These are phyloP conservation scores for Falciphora oryzae DNA, from an alignment of 2,329 filamentous ascomycete genomes.

Conservation along the genomic window DNA sequence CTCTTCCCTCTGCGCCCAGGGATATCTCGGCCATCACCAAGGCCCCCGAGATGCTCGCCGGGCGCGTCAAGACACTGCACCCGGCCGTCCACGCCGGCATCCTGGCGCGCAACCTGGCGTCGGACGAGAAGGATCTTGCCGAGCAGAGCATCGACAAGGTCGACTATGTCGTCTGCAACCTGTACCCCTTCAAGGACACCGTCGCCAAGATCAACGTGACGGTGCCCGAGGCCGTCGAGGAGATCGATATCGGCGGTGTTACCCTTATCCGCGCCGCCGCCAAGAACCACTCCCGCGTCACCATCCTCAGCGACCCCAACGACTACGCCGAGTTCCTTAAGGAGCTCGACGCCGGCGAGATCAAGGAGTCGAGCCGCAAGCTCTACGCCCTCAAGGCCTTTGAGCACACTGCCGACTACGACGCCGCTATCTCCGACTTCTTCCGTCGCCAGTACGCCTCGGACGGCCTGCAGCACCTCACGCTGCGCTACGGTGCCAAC, in stretches of 20 bases:
- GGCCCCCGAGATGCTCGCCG: conserved; percentile 93
- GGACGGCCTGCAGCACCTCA: conserved; percentile 73
- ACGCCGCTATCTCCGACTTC: conserved; percentile 89
- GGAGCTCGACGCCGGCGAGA: conserved; percentile 81
- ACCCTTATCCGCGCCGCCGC: conserved; percentile 93
- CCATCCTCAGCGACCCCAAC: conserved; percentile 86
- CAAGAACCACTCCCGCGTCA: conserved; percentile 95
- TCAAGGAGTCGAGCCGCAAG: conserved; percentile 80
- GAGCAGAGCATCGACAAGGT: conserved; percentile 94
- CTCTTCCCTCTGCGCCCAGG: conserved; percentile 37
- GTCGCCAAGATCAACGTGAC: conserved; percentile 96
- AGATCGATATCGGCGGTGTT: conserved; percentile 97
- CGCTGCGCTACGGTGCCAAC: conserved; percentile 92
- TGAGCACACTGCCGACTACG: conserved; percentile 96
- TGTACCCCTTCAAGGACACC: conserved; percentile 99
- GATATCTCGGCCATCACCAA: conserved; percentile 97
- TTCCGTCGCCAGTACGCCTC: conserved; percentile 96
- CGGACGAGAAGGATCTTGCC: conserved; percentile 93
- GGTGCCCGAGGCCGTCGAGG: conserved; percentile 92
- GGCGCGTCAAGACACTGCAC: conserved; percentile 78
- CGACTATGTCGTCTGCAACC: conserved; percentile 94
- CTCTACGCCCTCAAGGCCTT: conserved; percentile 95
- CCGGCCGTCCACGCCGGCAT: conserved; percentile 89
- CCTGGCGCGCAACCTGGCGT: conserved; percentile 86
- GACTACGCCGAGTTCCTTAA: conserved; percentile 94